Percentiles rank a stretch among this genome's conserved stretches.
phyloP scores from a whole-genome alignment of 2,329 filamentous ascomycete species.

The Rutstroemia sp. region DNA sequence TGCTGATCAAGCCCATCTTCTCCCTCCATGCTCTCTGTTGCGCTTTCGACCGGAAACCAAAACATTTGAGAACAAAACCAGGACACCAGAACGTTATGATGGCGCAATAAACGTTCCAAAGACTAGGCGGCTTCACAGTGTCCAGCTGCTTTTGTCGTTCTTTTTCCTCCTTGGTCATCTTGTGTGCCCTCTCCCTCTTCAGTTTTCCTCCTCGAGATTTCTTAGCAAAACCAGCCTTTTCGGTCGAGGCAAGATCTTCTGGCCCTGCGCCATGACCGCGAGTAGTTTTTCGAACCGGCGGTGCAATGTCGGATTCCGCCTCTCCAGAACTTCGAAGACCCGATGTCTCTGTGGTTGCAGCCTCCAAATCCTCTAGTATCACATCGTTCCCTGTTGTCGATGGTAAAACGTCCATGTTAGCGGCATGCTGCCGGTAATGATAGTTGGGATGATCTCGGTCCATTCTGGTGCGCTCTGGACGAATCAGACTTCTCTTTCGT shows the following conservation, averaged over 20 bases:
- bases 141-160: constrained; percentile 52
- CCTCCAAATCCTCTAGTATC: constrained; percentile 70
- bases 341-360: constrained; percentile 29
- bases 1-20: constrained; percentile 93
- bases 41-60: constrained; percentile 75
- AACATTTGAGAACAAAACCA: constrained; percentile 74
- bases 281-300: constrained; percentile 18
- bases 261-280: constrained; percentile 19
- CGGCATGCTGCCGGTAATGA: constrained; percentile 89
- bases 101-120: constrained; percentile 95
- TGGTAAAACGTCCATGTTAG: constrained; percentile 82
- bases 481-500: constrained; percentile 82
- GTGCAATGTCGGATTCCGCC: constrained; percentile 22
- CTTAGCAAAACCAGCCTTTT: constrained; percentile 25
- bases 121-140: constrained; percentile 66
- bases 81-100: constrained; percentile 94
- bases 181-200: constrained; percentile 45
- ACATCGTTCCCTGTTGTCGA: constrained; percentile 92
- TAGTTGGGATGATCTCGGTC: constrained; percentile 89
- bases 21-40: constrained; percentile 94
- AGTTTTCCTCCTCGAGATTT: constrained; percentile 18
- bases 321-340: constrained; percentile 27
- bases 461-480: constrained; percentile 80
- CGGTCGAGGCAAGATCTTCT: constrained; percentile 15
- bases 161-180: constrained; percentile 57